Evolutionary conservation across 371 early-diverging fungal species (phyloP), one percentile per base, ranked within the genome.

Genomic region (Mucor velutinosus): DNA sequence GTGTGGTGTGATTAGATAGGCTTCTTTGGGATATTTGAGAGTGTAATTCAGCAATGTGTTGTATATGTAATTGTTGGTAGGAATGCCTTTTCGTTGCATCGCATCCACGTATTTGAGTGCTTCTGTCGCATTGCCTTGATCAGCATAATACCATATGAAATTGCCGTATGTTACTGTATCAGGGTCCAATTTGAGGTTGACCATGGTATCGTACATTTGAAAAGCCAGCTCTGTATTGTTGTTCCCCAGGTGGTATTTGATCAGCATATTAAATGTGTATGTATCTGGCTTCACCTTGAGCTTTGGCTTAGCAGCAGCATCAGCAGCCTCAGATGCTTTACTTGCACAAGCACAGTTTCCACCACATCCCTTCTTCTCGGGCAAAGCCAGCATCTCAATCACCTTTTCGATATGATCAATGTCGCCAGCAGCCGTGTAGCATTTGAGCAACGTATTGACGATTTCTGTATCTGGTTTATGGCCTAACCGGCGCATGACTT

Each of bases 201-300:
- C 70, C 75, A 77, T 75, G 45, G 62, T 60, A 66, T 77, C 73
- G 29, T 75, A 75, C 25, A 58, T 64, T 47, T 64, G 63, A 33
- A 77, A 75, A 11, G 78, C 78, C 61, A 70, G 64, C 43, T 75
- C 56, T 21, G 66, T 29, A 10, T 69, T 49, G 21, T 64, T 30
- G 12, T 70, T 65, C n/a, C 37, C 30, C 7, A 77, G 39, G 15
- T 70, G 49, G 17, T 77, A 45, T 15, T 73, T 59, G 30, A 77
- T 75, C 47, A 76, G 58, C 23, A 66, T 73, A 45, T 73, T 73
- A 32, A 67, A 76, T 3, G 76, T 76, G 27, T 70, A 76, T 25
- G 39, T 33, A 41, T 76, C 73, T 23, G 76, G 76, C 19, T 29
- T 57, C 21, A 75, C 41, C 14, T 71, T 61, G 14, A 17, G 19